Percentiles rank a stretch among this genome's conserved stretches.
Conservation (phyloP, 345 rosid genomes). For the Linum usitatissimum region DNA sequence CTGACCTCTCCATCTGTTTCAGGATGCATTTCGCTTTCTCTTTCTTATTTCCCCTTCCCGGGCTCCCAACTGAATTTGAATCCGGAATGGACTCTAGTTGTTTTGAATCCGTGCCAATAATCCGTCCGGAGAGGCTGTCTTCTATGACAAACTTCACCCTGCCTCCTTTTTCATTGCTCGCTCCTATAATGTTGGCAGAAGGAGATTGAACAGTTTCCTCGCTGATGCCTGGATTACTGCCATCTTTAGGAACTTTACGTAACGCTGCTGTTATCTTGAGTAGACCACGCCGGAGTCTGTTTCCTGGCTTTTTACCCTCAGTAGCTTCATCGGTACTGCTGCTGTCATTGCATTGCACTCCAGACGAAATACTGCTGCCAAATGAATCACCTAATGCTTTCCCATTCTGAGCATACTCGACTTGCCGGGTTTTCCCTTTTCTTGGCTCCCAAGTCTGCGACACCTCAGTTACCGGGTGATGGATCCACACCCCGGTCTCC, state of each 20-base stretch:
- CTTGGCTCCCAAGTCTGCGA: conserved; percentile 77
- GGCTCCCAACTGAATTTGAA: conserved; percentile 33
- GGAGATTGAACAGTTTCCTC: conserved; percentile 41
- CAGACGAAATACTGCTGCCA: conserved; percentile 22
- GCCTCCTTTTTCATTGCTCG: conserved; percentile 25
- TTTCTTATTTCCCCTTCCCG: conserved; percentile 37
- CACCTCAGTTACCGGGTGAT: conserved; percentile 74
- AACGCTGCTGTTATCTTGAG: conserved; percentile 39
- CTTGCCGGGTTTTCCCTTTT: conserved; percentile 52
- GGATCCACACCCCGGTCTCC: conserved; percentile 71
- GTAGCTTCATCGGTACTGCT: conserved; percentile 38
- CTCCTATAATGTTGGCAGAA: conserved; percentile 42
- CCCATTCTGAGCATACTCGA: conserved; percentile 28
- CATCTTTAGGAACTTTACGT: conserved; percentile 35
- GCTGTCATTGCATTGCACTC: conserved; percentile 32
- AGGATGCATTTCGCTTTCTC: conserved; percentile 48
- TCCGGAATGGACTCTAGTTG: conserved; percentile 29
- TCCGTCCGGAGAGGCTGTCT: conserved; percentile 29
- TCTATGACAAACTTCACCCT: conserved; percentile 42
- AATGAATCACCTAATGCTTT: conserved; percentile 31
- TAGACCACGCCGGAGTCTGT: conserved; percentile 35
- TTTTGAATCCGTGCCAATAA: conserved; percentile 23
- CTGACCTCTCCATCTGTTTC: conserved; percentile 58
- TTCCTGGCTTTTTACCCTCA: conserved; percentile 28
- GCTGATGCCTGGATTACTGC: conserved; percentile 26